Conservation (phyloP, 1,284 basidiomycete species). For the Cystobasidium slooffiae region DNA sequence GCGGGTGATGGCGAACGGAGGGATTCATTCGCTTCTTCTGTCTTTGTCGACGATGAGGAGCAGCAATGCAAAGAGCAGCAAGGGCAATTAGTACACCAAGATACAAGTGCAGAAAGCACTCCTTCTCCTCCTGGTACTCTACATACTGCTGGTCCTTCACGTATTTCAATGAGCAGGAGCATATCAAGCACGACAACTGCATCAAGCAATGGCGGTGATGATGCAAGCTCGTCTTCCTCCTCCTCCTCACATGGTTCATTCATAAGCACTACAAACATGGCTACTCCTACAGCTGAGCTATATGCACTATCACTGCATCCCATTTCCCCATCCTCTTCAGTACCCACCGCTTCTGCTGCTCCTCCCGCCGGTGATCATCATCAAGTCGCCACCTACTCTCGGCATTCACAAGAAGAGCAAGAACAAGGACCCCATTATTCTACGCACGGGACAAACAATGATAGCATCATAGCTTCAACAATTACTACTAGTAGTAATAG, state of each 20-base stretch:
- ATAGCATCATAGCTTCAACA: neutral
- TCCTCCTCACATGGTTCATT: neutral
- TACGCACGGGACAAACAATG: neutral
- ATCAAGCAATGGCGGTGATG: neutral
- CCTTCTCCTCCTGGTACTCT: too few relatives aligned
- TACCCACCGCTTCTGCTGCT: neutral
- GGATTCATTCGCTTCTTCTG: slow-evolving; percentile 27
- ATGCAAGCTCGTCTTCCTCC: neutral
- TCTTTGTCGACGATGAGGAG: slow-evolving; percentile 1
- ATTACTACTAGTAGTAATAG: too few relatives aligned
- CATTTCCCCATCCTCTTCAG: neutral
- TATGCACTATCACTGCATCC: neutral
- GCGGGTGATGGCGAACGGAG: neutral
- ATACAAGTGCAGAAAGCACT: too few relatives aligned
- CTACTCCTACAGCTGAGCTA: slow-evolving; percentile 19
- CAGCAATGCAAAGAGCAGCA: too few relatives aligned
- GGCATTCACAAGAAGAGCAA: neutral
- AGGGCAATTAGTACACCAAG: too few relatives aligned
- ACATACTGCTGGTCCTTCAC: too few relatives aligned
- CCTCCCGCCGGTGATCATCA: neutral
- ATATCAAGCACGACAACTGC: neutral
- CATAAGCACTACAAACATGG: slow-evolving; percentile 21
- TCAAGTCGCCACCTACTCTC: neutral
- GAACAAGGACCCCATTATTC: neutral
- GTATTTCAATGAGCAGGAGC: neutral